Conservation (phyloP, 495 filamentous ascomycete genomes). For the Talaromyces proteolyticus region DNA sequence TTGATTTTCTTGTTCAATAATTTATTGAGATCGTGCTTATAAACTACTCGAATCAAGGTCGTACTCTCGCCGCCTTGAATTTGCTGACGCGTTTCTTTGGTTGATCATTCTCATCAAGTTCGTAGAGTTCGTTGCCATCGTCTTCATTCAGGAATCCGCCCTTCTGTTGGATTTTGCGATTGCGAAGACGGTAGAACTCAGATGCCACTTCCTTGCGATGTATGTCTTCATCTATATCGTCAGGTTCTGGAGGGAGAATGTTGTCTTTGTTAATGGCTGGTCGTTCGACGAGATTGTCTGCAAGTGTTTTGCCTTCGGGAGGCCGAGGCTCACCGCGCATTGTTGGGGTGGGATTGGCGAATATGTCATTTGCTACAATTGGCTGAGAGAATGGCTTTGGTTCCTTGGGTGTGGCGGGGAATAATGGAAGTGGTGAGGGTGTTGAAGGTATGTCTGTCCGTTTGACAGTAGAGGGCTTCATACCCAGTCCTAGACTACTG, state of each 20-base stretch:
- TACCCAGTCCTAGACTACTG: slow-evolving; percentile 3
- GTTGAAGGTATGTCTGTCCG: slow-evolving; percentile 11
- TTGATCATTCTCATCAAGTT: slow-evolving; percentile 41
- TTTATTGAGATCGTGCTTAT: too few species aligned
- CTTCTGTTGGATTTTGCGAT: slow-evolving; percentile 69
- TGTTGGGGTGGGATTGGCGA: slow-evolving; percentile 10
- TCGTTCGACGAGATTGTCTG: slow-evolving; percentile 59
- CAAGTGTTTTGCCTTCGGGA: slow-evolving; percentile 51
- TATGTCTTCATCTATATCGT: slow-evolving; percentile 68
- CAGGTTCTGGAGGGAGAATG: slow-evolving; percentile 43
- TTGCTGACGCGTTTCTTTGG: slow-evolving; percentile 72
- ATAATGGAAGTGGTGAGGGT: slow-evolving; percentile 25
- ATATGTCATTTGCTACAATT: slow-evolving; percentile 27
- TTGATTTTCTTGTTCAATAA: too few species aligned
- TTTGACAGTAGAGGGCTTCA: background rate
- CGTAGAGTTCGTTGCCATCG: slow-evolving; percentile 42
- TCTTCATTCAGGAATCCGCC: slow-evolving; percentile 61
- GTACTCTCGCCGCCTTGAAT: slow-evolving; percentile 81
- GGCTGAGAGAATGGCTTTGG: slow-evolving; percentile 42
- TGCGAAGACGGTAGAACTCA: slow-evolving; percentile 76
- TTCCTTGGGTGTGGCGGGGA: slow-evolving; percentile 35
- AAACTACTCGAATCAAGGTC: slow-evolving; percentile 11
- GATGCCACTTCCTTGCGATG: slow-evolving; percentile 70
- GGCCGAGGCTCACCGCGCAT: slow-evolving; percentile 34
- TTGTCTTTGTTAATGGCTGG: slow-evolving; percentile 18